These are phyloP conservation scores for Themeda triandra DNA, from an alignment of 176 grass and related monocot species.

Conservation along the genomic window DNA sequence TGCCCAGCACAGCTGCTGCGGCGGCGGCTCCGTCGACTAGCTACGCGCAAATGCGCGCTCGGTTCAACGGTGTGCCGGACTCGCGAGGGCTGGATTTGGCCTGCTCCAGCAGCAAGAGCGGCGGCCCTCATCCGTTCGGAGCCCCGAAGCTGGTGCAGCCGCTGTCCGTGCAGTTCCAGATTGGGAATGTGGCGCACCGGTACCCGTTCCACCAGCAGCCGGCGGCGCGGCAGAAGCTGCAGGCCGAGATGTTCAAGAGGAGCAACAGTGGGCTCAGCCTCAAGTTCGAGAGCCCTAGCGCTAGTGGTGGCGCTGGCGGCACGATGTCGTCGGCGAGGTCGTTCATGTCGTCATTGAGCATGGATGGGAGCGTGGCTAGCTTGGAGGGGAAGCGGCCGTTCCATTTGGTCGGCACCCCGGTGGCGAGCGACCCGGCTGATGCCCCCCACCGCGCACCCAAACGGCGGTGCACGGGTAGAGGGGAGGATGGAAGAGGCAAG, in stretches of 20 bases:
- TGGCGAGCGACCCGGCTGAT: conserved; percentile 44
- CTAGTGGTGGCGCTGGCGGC: conserved; percentile 1
- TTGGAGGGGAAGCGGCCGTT: conserved; percentile 65
- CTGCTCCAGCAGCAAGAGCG: conserved; percentile 25
- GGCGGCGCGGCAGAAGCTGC: conserved; percentile 58
- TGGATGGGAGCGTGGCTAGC: conserved; percentile 68
- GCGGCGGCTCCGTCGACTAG: conserved; percentile 18
- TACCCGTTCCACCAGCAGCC: conserved; percentile 65
- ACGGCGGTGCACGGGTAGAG: conserved; percentile 50
- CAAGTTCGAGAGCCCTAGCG: conserved; percentile 62
- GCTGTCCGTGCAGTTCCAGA: conserved; percentile 45
- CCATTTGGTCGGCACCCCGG: conserved; percentile 53
- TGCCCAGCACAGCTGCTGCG: not conserved
- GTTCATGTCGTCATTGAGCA: conserved; percentile 75
- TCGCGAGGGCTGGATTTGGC: conserved; percentile 17
- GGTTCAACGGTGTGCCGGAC: not conserved
- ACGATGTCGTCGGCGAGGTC: conserved; percentile 59
- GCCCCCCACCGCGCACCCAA: conserved; percentile 39
- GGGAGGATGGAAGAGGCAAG: conserved; percentile 66
- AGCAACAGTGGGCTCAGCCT: conserved; percentile 62
- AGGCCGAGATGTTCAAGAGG: conserved; percentile 71
- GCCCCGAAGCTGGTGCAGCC: conserved; percentile 48
- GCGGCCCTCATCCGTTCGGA: not conserved
- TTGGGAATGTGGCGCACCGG: conserved; percentile 36
- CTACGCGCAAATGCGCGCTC: conserved; percentile 36